Evolutionary conservation across 306 rosid species (phyloP).

Genomic region (Gillenia trifoliata): DNA sequence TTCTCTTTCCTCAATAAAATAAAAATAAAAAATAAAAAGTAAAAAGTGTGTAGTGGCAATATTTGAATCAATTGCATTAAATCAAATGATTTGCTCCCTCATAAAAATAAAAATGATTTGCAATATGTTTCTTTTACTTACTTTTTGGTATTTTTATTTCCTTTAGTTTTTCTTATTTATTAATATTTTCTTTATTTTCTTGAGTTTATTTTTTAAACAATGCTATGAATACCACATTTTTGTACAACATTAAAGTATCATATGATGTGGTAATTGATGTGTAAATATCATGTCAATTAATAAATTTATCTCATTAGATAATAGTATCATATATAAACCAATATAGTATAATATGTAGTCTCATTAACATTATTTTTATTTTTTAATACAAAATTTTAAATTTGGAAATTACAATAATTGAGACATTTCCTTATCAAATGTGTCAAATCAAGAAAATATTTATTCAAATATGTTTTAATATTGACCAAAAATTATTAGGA

Average conservation of each 20-base stretch:
- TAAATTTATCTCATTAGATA: too few relatives aligned
- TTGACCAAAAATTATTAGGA: neutral
- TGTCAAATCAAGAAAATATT: neutral
- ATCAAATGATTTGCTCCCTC: neutral
- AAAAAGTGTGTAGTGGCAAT: neutral
- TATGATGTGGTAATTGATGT: too few relatives aligned
- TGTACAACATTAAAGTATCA: too few relatives aligned
- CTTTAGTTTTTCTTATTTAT: neutral
- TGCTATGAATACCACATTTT: too few relatives aligned
- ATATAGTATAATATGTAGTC: too few relatives aligned
- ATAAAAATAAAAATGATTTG: neutral
- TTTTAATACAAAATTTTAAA: neutral
- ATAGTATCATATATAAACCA: too few relatives aligned
- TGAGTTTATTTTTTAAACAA: too few relatives aligned
- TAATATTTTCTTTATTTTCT: neutral
- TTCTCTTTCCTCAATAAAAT: too few relatives aligned
- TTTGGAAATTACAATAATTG: neutral
- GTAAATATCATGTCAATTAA: too few relatives aligned
- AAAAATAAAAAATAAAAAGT: too few relatives aligned
- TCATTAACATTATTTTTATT: too few relatives aligned
- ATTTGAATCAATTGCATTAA: neutral
- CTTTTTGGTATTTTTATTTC: neutral
- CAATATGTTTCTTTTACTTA: neutral
- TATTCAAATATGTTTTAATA: neutral
- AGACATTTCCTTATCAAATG: neutral